Evolutionary conservation across 2,329 filamentous ascomycete species (phyloP).

Genomic region (Aspergillus carbonarius): DNA sequence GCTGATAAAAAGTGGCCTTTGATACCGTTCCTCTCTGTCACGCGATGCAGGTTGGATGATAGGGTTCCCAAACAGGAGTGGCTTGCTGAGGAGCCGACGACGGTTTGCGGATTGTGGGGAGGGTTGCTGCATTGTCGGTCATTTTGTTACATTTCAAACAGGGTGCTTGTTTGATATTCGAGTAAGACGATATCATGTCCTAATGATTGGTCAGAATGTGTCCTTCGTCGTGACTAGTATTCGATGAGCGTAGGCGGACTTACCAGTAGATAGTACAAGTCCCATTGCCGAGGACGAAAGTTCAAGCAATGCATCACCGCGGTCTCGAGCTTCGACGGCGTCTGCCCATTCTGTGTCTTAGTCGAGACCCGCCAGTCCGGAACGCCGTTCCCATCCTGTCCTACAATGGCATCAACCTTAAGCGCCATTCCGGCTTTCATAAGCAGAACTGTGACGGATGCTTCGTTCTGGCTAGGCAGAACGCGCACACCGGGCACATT

Average conservation of each 20-base stretch:
- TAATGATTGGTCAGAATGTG: slow-evolving; percentile 13
- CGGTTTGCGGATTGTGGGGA: slow-evolving; percentile 39
- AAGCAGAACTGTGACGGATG: slow-evolving; percentile 30
- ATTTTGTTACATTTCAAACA: slow-evolving; percentile 41
- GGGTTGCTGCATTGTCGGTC: slow-evolving; percentile 38
- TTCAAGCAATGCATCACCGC: slow-evolving; percentile 38
- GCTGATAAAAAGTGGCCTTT: neutral
- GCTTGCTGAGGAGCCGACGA: slow-evolving; percentile 19
- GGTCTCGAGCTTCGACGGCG: slow-evolving; percentile 34
- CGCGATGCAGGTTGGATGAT: slow-evolving; percentile 32
- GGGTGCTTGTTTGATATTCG: slow-evolving; percentile 39
- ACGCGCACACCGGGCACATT: slow-evolving; percentile 32
- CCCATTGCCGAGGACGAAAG: slow-evolving; percentile 38
- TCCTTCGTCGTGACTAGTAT: too few relatives aligned
- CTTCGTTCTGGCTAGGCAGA: slow-evolving; percentile 22
- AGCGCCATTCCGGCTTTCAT: slow-evolving; percentile 37
- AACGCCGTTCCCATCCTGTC: slow-evolving; percentile 16
- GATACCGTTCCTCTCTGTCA: neutral
- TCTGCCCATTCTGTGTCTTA: slow-evolving; percentile 23
- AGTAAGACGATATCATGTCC: slow-evolving; percentile 46
- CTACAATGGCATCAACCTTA: slow-evolving; percentile 28
- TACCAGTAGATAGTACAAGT: slow-evolving; percentile 41
- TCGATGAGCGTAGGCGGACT: slow-evolving; percentile 13
- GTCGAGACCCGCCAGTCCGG: slow-evolving; percentile 38
- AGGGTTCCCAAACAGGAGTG: slow-evolving; percentile 35